phyloP scores from a whole-genome alignment of 345 rosid species.

The Luvunga scandens region DNA sequence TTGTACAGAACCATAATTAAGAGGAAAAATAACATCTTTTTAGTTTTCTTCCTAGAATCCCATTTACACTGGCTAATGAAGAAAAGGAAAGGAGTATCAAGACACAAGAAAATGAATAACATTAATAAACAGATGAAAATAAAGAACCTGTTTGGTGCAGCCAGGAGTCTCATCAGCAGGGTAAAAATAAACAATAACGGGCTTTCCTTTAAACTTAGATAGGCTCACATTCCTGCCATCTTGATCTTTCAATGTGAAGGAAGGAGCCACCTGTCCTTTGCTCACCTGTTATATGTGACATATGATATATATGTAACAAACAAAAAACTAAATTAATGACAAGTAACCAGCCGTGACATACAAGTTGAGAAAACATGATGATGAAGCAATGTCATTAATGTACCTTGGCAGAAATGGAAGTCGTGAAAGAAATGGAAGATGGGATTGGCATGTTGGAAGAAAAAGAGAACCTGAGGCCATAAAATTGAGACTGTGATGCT shows the following conservation, averaged over 20 bases:
- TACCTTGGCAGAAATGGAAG: slow-evolving; percentile 73
- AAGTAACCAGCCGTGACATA: not conserved
- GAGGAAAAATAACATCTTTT: not conserved
- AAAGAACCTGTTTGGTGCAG: slow-evolving; percentile 86
- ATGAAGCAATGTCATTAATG: slow-evolving; percentile 29
- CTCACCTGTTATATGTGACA: slow-evolving; percentile 43
- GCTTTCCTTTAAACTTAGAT: slow-evolving; percentile 85
- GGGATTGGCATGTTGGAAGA: slow-evolving; percentile 34
- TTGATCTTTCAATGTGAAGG: slow-evolving; percentile 85
- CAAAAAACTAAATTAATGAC: not conserved
- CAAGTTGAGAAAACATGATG: not conserved
- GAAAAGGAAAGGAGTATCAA: not conserved
- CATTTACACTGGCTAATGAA: not conserved
- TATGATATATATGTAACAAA: not conserved
- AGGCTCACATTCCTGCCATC: slow-evolving; percentile 78
- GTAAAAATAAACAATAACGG: slow-evolving; percentile 87
- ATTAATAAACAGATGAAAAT: not conserved
- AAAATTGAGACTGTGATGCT: slow-evolving; percentile 61
- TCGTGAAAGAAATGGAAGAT: slow-evolving; percentile 34
- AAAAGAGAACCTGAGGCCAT: slow-evolving; percentile 55
- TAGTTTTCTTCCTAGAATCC: not conserved
- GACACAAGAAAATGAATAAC: not conserved
- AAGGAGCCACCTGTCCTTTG: slow-evolving; percentile 74
- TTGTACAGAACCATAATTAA: not conserved
- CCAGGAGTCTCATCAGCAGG: slow-evolving; percentile 97